These are phyloP conservation scores for Irineochytrium annulatum DNA, from an alignment of 192 early-diverging fungal species.

Conservation along the genomic window DNA sequence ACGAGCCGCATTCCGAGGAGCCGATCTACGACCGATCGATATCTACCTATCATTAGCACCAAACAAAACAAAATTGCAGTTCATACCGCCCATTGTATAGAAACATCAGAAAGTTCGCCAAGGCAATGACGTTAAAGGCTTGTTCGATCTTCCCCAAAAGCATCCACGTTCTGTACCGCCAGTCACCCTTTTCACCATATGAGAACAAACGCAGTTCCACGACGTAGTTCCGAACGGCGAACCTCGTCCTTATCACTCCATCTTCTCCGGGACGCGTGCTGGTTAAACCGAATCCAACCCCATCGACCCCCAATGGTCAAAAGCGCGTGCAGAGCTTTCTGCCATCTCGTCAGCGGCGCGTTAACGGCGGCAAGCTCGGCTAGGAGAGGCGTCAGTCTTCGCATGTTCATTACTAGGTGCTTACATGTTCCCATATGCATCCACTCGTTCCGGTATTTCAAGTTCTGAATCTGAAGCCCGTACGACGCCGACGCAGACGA, in stretches of 20 bases:
- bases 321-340: slow-evolving; percentile 57
- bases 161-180: slow-evolving; percentile 25
- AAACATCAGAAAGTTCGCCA: slow-evolving; percentile 83
- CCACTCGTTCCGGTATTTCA: slow-evolving; percentile 71
- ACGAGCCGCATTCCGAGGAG: slow-evolving; percentile 79
- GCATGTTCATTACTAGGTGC: no score
- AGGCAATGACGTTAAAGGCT: slow-evolving; percentile 50
- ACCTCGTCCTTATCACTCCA: slow-evolving; percentile 69
- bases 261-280: slow-evolving; percentile 56
- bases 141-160: slow-evolving; percentile 48
- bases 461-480: slow-evolving; percentile 78
- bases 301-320: slow-evolving; percentile 72
- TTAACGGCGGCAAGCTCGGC: slow-evolving; percentile 58
- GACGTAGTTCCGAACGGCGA: slow-evolving; percentile 4
- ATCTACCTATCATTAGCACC: slow-evolving; percentile 40
- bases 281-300: slow-evolving; percentile 58
- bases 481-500: slow-evolving; percentile 69
- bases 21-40: slow-evolving; percentile 73
- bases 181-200: slow-evolving; percentile 7
- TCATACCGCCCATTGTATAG: slow-evolving; percentile 72
- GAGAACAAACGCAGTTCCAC: background rate
- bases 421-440: slow-evolving; percentile 54
- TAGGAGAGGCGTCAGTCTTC: slow-evolving; percentile 15
- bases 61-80: slow-evolving; percentile 8
- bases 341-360: slow-evolving; percentile 51